These are phyloP conservation scores for Ustilago shanxiensis DNA, from an alignment of 1,284 basidiomycete species.

Conservation along the genomic window DNA sequence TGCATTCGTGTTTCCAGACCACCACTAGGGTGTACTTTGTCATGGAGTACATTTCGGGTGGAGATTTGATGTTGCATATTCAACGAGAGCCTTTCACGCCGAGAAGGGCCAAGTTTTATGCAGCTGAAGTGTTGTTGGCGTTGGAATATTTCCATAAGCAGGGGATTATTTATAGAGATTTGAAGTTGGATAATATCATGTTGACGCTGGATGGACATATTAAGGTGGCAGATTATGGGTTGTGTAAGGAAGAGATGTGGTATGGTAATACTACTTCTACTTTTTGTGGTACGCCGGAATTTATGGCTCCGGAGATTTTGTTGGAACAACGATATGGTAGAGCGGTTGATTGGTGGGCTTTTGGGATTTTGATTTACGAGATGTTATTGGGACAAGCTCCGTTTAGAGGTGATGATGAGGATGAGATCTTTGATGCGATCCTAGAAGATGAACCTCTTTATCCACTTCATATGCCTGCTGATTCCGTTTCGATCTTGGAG, in stretches of 20 bases:
- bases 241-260: slow-evolving; percentile 99
- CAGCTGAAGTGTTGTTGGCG: slow-evolving; percentile 95
- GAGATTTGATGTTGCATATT: slow-evolving; percentile 85
- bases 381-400: slow-evolving; percentile 99
- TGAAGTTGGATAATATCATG: slow-evolving; percentile 98
- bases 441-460: slow-evolving; percentile 98
- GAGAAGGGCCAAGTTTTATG: slow-evolving; percentile 95
- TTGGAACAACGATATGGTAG: slow-evolving; percentile 97
- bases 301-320: slow-evolving; percentile 99
- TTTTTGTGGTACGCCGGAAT: slow-evolving; percentile 99
- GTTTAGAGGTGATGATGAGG: slow-evolving; percentile 98
- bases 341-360: slow-evolving; percentile 99
- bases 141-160: slow-evolving; percentile 98
- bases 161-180: slow-evolving; percentile 87
- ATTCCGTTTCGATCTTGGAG: slow-evolving; percentile 94
- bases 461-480: slow-evolving; percentile 99
- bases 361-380: slow-evolving; percentile 97
- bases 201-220: slow-evolving; percentile 97
- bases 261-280: slow-evolving; percentile 96
- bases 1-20: slow-evolving; percentile 99
- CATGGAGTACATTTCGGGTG: slow-evolving; percentile 81
- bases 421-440: slow-evolving; percentile 99
- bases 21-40: slow-evolving; percentile 94
- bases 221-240: slow-evolving; percentile 98
- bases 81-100: slow-evolving; percentile 84